Base-by-base conservation (phyloP, 768 basidiomycete genomes). In the Solioccasus polychromus region DNA sequence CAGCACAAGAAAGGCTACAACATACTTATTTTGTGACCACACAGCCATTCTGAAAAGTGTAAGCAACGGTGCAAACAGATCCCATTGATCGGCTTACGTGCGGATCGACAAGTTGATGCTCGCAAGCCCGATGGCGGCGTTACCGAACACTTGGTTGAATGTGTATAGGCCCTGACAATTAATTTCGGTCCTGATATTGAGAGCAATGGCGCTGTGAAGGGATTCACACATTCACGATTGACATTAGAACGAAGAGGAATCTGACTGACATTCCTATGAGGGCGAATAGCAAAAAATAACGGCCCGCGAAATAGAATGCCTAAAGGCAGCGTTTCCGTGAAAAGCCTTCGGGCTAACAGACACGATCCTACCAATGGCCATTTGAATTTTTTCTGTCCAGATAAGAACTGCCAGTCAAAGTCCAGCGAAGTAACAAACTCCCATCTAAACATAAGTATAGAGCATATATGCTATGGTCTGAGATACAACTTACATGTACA, bases 161-260 rank as follows among this genome's bases (percentile, higher is more conserved):
- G 82, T 85, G 54, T 85, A 87, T 19, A 87, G 62, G 5, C 68
- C 75, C 55, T 86, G 85, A 50, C 85, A 87, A 57, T 86, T 63
- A 26, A 85, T 73, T 57, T 64, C 76, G 70, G 67, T 68, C 44
- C 71, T 79, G 35, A 83, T 77, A 49, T 85, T 79, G 50, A 83
- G 62, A 1, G 81, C 75, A 35, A 83, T 68, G 15, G 77, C 64
- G 48, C 83, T 85, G 44, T 10, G 26, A 10, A 22, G 24, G 34
- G 35, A n/a, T n/a, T 22, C 28, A 39, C 36, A 48, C 22, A 43
- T n/a, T 48, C 12, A n/a, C n/a, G n/a, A 40, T 7, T 17, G 15
- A 19, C 18, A 10, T 8, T 5, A 37, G 17, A 31, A 24, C 5
- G 12, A 39, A 26, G 41, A 15, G 25, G 31, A 28, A 42, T 24